These are phyloP conservation scores for Scenedesmus sp. DNA, from an alignment of 163 green algal species.

Conservation along the genomic window DNA sequence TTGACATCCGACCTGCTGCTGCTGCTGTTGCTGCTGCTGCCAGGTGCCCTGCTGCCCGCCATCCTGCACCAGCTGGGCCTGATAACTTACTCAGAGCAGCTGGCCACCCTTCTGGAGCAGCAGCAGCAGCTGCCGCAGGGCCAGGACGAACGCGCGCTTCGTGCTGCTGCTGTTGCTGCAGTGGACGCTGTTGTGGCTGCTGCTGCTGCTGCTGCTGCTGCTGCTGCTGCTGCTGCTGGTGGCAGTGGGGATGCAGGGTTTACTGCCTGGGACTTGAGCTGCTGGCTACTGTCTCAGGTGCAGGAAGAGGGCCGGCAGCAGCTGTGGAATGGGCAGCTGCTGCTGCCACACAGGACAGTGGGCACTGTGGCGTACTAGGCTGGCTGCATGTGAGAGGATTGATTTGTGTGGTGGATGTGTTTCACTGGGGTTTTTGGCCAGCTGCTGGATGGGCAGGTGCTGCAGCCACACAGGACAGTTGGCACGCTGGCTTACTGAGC, in stretches of 20 bases:
- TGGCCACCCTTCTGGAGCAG: not conserved
- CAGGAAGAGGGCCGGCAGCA: conserved; percentile 17
- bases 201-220: conserved; percentile 26
- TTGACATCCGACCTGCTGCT: not conserved
- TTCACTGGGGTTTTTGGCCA: too few species aligned
- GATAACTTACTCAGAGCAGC: not conserved
- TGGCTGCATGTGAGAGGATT: not conserved
- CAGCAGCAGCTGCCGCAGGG: conserved; percentile 11
- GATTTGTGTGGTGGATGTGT: not conserved
- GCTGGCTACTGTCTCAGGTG: conserved; percentile 1
- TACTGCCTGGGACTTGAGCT: conserved; percentile 6
- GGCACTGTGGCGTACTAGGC: conserved; percentile 23
- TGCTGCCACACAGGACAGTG: not conserved
- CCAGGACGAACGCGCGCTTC: conserved; percentile 18
- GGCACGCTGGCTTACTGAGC: too few species aligned
- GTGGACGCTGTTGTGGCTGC: conserved; percentile 38
- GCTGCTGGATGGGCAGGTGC: too few species aligned
- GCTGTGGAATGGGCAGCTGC: not conserved
- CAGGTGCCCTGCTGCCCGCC: conserved; percentile 40
- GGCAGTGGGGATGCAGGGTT: not conserved
- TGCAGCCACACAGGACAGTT: too few species aligned
- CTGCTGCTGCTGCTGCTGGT: not conserved
- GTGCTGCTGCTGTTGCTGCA: conserved; percentile 40
- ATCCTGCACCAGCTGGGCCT: conserved; percentile 31
- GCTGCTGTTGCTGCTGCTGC: not conserved